Evolutionary conservation across 2,329 filamentous ascomycete genomes (phyloP), one percentile per base, ranked within the genome.

Genomic region (Pseudocercospora cruenta): DNA sequence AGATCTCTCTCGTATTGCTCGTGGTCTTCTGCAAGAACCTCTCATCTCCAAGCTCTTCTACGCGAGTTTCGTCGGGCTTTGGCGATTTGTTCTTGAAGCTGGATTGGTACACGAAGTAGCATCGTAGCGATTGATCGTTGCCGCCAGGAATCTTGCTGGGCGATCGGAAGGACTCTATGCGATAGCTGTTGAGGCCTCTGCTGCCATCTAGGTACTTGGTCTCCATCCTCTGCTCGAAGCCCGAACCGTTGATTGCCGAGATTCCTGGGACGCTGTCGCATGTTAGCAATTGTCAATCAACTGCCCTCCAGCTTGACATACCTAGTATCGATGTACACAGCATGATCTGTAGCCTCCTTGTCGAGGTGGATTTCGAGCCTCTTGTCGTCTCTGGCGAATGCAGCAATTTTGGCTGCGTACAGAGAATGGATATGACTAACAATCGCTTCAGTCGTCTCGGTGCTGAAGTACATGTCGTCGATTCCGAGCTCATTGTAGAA

Each of bases 31-130:
- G 92, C 77, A 97, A 82, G 85, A 99, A 99, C 70, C 93, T 91
- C 78, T 91, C 91, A 80, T 99, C 95, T 70, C 93, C 92, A 78
- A 99, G 94, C 74, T 94, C 86, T 73, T 97, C 93, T 68, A 99
- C 87, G 72, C 92, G 89, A 36, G 93, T 97, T 85, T 98, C 95
- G 60, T 89, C 87, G 12, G 89, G 88, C 61, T 79, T 79, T 0
- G 94, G 92, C 69, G 89, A 89, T 8, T 90, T 84, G 74, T 94
- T 88, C 72, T 88, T 89, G 80, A 98, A 99, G 76, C 91, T 89
- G 80, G 94, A 97, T 80, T 97, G 92, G 84, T 99, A 99, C 72
- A 99, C 93, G 78, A 99, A 99, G 84, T 99, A 99, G 84, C 95
- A 99, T 69, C 95, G 91, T 63, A 99, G 85, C 62, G 94, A 92